A percentile compares a stretch with the other conserved stretches of the same genome.
Conservation (phyloP, 2,329 filamentous ascomycete genomes). For the Ploettnerulaceae sp. region DNA sequence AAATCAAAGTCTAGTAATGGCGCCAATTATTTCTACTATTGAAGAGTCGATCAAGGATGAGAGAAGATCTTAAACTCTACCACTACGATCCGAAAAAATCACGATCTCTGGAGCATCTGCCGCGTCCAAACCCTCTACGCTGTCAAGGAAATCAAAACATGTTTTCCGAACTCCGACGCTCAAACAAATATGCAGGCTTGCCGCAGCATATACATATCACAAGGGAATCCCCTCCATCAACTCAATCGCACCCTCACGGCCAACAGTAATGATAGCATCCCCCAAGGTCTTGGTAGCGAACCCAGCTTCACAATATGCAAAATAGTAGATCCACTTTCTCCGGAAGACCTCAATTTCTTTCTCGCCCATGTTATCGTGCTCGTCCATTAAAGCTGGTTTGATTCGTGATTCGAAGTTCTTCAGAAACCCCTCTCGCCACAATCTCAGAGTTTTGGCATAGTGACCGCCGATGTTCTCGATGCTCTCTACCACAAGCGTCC, state of each 20-base stretch:
- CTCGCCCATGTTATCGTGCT: conserved; percentile 55
- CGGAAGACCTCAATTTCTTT: conserved; percentile 62
- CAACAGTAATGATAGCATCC: conserved; percentile 68
- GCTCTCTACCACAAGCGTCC: conserved; percentile 59
- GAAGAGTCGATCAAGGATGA: no score
- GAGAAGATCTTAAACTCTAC: no score
- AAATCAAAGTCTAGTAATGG: neutral
- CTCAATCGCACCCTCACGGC: conserved; percentile 46
- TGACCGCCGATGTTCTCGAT: conserved; percentile 71
- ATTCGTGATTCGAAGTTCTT: conserved; percentile 57
- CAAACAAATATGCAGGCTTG: conserved; percentile 4
- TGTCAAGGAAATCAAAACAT: neutral
- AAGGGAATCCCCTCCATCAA: conserved; percentile 67
- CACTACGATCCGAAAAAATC: conserved; percentile 1
- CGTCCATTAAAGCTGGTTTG: conserved; percentile 51
- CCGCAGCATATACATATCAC: conserved; percentile 34
- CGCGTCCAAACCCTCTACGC: conserved; percentile 4
- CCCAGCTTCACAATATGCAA: conserved; percentile 69
- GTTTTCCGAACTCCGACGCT: conserved; percentile 16
- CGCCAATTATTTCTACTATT: no score
- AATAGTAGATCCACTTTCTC: conserved; percentile 70
- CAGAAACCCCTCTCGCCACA: conserved; percentile 65
- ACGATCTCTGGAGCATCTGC: no score
- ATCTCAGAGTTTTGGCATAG: conserved; percentile 62
- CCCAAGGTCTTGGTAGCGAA: conserved; percentile 68